A percentile compares a stretch with the other conserved stretches of the same genome.
These are phyloP conservation scores for Pontederia paniculata DNA, from an alignment of 176 grass and related monocot genomes.

Conservation along the genomic window DNA sequence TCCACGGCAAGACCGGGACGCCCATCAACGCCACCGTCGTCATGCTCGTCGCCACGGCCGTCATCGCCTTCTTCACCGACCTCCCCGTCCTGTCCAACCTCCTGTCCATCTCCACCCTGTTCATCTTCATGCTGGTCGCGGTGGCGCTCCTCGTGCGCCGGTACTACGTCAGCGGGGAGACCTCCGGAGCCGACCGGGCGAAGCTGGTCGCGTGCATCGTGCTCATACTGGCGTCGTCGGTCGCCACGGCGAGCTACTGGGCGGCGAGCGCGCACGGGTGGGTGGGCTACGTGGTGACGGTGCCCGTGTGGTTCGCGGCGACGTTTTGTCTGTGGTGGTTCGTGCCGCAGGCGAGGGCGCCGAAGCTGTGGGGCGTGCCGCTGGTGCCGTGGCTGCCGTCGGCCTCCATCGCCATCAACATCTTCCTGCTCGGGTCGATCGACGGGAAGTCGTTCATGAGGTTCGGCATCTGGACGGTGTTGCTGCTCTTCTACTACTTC, in stretches of 20 bases:
- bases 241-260: conserved; percentile 29
- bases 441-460: conserved; percentile 57
- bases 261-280: conserved; percentile 14
- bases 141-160: conserved; percentile 47
- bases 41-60: conserved; percentile 44
- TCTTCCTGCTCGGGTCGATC: conserved; percentile 91
- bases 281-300: conserved; percentile 25
- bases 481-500: conserved; percentile 71
- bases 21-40: conserved; percentile 36
- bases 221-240: conserved; percentile 23
- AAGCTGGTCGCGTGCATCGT: conserved; percentile 25
- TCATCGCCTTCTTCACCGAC: conserved; percentile 48
- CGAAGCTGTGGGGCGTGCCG: conserved; percentile 34
- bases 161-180: conserved; percentile 40
- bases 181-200: conserved; percentile 10
- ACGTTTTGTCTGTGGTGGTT: conserved; percentile 18
- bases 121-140: conserved; percentile 69
- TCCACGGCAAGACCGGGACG: conserved; percentile 30
- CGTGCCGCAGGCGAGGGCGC: conserved; percentile 34
- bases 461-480: conserved; percentile 57
- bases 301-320: conserved; percentile 26
- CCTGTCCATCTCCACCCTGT: conserved; percentile 55
- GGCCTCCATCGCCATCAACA: conserved; percentile 44
- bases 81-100: conserved; percentile 47
- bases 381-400: conserved; percentile 38